Evolutionary conservation across 2,329 filamentous ascomycete genomes (phyloP), one percentile per base, ranked within the genome.

Genomic region (Verticillium klebahnii): DNA sequence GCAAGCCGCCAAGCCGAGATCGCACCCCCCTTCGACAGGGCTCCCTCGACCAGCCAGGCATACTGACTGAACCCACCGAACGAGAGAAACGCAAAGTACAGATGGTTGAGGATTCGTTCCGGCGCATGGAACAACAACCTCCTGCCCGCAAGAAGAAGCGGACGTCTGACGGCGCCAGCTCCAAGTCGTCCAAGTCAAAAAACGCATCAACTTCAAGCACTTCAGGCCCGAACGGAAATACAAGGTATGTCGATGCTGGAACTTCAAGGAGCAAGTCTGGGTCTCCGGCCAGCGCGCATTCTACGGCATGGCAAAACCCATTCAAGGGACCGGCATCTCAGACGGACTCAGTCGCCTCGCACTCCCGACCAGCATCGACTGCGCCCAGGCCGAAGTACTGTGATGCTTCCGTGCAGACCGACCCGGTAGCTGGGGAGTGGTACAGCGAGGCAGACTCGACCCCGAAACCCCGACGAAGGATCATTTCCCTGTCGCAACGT

Each of bases 1-100:
- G 86, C 76, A 90, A 90, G 69, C 85, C 87, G 11, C 81, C 84
- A 0, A 90, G 87, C 68, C 83, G 88, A 60, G 88, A 90, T 66
- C 78, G 85, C 66, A 89, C 88, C 2, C 88, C 88, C 2, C 73
- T 80, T 17, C 79, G 82, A 7, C 83, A 87, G 67, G 87, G 86
- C 31, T 84, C 85, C 0, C 82, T 85, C 61, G 82, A 88, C 59
- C 84, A 84, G 11, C 72, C 84, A 1, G 83, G 83, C 4, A 86
- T 88, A 67, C 74, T 88, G 61, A 88, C 85, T 0, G 86, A 87
- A 65, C 84, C 83, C 7, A 88, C 87, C 0, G 86, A 89, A 65
- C 82, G 87, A 34, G 87, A 89, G 64, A 89, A 89, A 73, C 78
- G 87, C 39, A 89, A 89, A 67, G 82, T 89, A 12, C 83, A 85